phyloP scores from a whole-genome alignment of 805 yeast species.

The Sugiyamaella marilandica region DNA sequence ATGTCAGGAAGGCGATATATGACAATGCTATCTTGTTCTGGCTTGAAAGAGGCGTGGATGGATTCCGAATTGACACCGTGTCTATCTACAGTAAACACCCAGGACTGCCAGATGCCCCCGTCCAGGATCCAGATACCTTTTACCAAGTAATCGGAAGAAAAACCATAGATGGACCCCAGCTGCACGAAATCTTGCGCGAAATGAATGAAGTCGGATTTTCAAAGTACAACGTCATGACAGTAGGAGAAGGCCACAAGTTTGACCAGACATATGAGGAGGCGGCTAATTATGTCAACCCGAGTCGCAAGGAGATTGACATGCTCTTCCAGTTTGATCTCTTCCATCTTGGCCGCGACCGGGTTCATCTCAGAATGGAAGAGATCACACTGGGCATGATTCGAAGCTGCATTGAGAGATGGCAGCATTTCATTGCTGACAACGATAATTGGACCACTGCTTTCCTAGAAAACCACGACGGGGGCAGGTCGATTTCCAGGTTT shows the following conservation, averaged over 20 bases:
- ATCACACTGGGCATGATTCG: not conserved
- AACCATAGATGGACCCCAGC: constrained; percentile 44
- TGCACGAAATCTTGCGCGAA: constrained; percentile 55
- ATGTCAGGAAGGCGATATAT: constrained; percentile 38
- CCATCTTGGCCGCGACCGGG: constrained; percentile 4
- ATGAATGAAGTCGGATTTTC: constrained; percentile 42
- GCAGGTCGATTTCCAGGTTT: constrained; percentile 49
- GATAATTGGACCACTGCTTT: constrained; percentile 51
- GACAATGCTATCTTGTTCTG: constrained; percentile 47
- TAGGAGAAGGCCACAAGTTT: constrained; percentile 46
- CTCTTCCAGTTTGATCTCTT: constrained; percentile 33
- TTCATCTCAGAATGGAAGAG: not conserved
- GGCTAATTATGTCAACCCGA: constrained; percentile 12
- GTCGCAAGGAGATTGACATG: constrained; percentile 35
- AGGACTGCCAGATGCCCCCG: constrained; percentile 45
- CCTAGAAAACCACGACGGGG: constrained; percentile 56
- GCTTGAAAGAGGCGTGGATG: constrained; percentile 53
- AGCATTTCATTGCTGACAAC: constrained; percentile 6
- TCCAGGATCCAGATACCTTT: constrained; percentile 36
- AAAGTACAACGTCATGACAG: constrained; percentile 50
- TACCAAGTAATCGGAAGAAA: not conserved
- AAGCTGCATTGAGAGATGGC: constrained; percentile 4
- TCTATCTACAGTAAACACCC: constrained; percentile 48
- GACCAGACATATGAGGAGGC: constrained; percentile 39
- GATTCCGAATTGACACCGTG: constrained; percentile 56